Evolutionary conservation across 1,284 basidiomycete genomes (phyloP).

Genomic region (Trichosporon faecale): DNA sequence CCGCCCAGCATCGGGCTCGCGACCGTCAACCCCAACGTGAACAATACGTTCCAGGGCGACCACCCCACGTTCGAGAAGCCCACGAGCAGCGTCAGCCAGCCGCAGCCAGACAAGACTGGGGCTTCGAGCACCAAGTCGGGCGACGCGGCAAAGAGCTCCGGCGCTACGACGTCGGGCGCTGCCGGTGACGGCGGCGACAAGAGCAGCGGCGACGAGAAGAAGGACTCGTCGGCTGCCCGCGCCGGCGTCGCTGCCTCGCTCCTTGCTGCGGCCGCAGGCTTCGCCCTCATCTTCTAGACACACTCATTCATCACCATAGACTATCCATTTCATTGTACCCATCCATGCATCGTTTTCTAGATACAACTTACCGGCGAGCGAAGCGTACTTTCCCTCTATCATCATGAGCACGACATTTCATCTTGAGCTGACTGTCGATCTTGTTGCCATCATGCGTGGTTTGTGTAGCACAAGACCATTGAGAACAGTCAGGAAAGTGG

Average conservation of each 20-base stretch:
- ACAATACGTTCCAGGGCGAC: constrained; percentile 10
- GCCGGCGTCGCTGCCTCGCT: neutral
- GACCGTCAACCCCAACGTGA: constrained; percentile 28
- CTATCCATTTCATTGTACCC: neutral
- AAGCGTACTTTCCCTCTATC: no score
- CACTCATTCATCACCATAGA: neutral
- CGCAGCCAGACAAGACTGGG: constrained; percentile 1
- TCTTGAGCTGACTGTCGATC: no score
- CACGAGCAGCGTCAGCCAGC: neutral
- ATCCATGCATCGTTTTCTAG: neutral
- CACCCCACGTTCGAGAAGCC: constrained; percentile 4
- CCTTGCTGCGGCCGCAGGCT: neutral
- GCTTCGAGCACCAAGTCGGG: neutral
- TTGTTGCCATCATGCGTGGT: no score
- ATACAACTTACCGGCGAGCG: neutral
- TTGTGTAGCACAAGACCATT: no score
- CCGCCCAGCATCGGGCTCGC: constrained; percentile 83
- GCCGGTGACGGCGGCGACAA: neutral
- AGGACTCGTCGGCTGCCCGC: neutral
- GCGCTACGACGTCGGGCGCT: neutral
- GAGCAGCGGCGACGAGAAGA: neutral
- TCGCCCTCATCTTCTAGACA: neutral
- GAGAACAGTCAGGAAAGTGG: no score
- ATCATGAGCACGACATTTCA: no score
- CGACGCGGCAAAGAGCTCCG: neutral